Evolutionary conservation across 2,329 filamentous ascomycete species (phyloP), one percentile per base, ranked within the genome.

Genomic region (Cladosporium oxysporum): DNA sequence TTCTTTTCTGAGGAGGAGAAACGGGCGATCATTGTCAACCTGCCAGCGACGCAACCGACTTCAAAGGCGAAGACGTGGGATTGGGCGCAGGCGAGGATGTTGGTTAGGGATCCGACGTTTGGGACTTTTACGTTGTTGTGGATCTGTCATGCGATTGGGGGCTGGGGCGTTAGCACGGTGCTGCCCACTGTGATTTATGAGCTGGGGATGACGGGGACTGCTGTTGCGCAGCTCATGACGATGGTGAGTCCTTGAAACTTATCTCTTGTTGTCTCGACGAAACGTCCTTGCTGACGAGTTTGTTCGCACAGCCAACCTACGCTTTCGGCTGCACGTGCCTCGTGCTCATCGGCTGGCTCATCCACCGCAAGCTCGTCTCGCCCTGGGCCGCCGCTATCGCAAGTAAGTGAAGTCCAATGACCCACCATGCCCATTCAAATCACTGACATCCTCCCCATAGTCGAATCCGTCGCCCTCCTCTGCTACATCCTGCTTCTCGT

Each of bases 1-100:
- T 90, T 90, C 71, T 80, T 91, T 2, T 83, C 79, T 0, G 71
- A 79, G 2, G 78, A 83, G 5, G 70, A 74, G 44, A 52, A 61
- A 37, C 31, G 58, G 12, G 53, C 67, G 1, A 66, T 74, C 10
- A 28, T 71, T 7, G 61, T 49, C 28, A 68, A 69, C 23, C 53
- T 70, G 7, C 71, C 70, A 23, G 65, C 59, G 18, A 71, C 69
- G 1, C 71, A 74, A 58, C 69, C 70, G 2, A 62, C 59, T 5
- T 64, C 68, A 0, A 60, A 58, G 14, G 64, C 66, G 14, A 71
- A 72, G 52, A 73, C 70, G 4, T 73, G 70, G 70, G 65, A 70
- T 35, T 58, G 62, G 23, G 18, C 11, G 11, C 66, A 73, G 52
- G 60, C 70, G 37, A 70, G 67, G 28, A 65, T 37, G 1, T 57